Conservation (phyloP, 805 yeast species). For the Candida stauntonica region DNA sequence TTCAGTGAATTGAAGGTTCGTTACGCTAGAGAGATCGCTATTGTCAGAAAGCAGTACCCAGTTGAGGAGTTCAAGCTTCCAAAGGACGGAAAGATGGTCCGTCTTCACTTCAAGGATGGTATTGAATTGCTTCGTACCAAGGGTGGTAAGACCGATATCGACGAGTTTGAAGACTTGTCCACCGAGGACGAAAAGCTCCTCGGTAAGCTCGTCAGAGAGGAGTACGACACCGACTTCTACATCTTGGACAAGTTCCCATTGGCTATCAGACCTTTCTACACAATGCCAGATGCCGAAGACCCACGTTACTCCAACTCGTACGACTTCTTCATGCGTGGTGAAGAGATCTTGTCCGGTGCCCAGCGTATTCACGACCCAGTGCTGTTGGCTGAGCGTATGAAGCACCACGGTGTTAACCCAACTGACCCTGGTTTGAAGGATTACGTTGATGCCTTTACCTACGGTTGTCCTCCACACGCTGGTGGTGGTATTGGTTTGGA, state of each 20-base stretch:
- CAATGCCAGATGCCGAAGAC: slow-evolving; percentile 96
- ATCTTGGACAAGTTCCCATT: slow-evolving; percentile 97
- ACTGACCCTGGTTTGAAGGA: slow-evolving; percentile 78
- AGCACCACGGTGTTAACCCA: slow-evolving; percentile 77
- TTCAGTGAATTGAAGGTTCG: slow-evolving; percentile 79
- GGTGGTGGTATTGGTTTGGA: slow-evolving; percentile 99
- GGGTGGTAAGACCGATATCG: slow-evolving; percentile 74
- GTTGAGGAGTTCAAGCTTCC: slow-evolving; percentile 97
- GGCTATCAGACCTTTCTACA: slow-evolving; percentile 95
- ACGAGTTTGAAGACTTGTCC: slow-evolving; percentile 79
- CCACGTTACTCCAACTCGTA: slow-evolving; percentile 94
- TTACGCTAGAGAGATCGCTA: slow-evolving; percentile 77
- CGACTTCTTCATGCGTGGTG: slow-evolving; percentile 99
- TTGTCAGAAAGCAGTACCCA: slow-evolving; percentile 92
- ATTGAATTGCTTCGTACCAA: slow-evolving; percentile 77
- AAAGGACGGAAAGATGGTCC: slow-evolving; percentile 88
- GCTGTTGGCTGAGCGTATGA: slow-evolving; percentile 76
- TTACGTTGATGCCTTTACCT: slow-evolving; percentile 86
- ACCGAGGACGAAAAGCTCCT: slow-evolving; percentile 94
- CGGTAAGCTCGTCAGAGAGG: slow-evolving; percentile 87
- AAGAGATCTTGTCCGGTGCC: slow-evolving; percentile 98
- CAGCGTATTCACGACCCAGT: slow-evolving; percentile 97
- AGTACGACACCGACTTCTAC: slow-evolving; percentile 96
- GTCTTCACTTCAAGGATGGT: slow-evolving; percentile 87
- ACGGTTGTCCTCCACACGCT: slow-evolving; percentile 98